These are phyloP conservation scores for Fusarium verrucosum DNA, from an alignment of 2,329 filamentous ascomycete species.

Conservation along the genomic window DNA sequence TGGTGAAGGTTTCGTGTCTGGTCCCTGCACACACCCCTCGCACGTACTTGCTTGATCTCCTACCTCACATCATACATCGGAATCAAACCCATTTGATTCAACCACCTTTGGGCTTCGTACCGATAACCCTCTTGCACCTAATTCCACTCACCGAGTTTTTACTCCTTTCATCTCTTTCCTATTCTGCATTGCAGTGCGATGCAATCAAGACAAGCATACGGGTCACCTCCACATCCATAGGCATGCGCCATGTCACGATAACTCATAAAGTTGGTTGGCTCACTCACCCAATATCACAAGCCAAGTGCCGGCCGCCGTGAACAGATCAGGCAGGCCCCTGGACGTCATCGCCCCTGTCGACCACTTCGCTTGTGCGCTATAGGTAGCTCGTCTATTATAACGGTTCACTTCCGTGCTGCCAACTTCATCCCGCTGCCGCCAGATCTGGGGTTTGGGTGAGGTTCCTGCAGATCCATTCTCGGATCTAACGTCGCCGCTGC, in stretches of 20 bases:
- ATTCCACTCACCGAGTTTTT: slow-evolving; percentile 10
- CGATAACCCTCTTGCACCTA: slow-evolving; percentile 12
- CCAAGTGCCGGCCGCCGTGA: slow-evolving; percentile 28
- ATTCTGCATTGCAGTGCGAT: not conserved
- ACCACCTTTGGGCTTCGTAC: slow-evolving; percentile 16
- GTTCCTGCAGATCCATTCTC: slow-evolving; percentile 42
- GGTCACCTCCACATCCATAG: not conserved
- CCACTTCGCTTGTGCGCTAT: slow-evolving; percentile 10
- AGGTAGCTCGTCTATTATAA: slow-evolving; percentile 13
- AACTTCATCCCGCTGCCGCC: slow-evolving; percentile 26
- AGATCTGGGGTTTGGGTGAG: slow-evolving; percentile 41
- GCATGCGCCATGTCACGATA: slow-evolving; percentile 5
- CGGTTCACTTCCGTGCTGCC: slow-evolving; percentile 4
- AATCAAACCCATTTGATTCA: slow-evolving; percentile 9
- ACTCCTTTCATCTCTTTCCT: slow-evolving; percentile 8
- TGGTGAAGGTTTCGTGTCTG: slow-evolving; percentile 5
- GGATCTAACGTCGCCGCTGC: slow-evolving; percentile 28
- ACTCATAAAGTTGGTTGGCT: not conserved
- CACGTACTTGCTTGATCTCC: slow-evolving; percentile 1
- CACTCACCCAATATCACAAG: slow-evolving; percentile 14
- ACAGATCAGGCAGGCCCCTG: slow-evolving; percentile 10
- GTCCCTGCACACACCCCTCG: slow-evolving; percentile 21
- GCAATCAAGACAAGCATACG: not conserved
- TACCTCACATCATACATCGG: slow-evolving; percentile 22
- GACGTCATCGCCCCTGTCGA: slow-evolving; percentile 2